A percentile compares a stretch with the other conserved stretches of the same genome.
phyloP scores from a whole-genome alignment of 805 yeast species.

The Starmerella bombi region DNA sequence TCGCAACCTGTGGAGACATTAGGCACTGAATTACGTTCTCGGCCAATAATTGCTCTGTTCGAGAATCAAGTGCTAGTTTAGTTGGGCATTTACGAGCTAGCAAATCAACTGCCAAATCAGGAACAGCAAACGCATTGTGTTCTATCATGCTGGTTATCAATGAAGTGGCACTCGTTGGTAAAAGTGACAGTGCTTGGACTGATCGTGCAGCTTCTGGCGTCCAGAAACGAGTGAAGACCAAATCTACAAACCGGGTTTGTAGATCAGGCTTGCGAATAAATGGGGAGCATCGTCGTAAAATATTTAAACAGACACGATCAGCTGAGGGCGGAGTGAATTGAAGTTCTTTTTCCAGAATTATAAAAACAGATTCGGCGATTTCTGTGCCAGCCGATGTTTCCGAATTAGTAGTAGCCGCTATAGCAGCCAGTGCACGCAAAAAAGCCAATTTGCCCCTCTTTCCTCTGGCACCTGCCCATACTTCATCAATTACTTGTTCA shows the following conservation, averaged over 20 bases:
- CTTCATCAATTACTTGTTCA: constrained; percentile 55
- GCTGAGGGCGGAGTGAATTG: background rate
- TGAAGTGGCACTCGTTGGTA: constrained; percentile 54
- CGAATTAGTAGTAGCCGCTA: constrained; percentile 31
- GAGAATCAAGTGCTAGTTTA: constrained; percentile 44
- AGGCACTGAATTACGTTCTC: constrained; percentile 47
- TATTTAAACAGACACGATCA: constrained; percentile 31
- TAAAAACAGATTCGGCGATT: background rate
- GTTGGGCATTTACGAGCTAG: background rate
- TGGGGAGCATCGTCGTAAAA: constrained; percentile 52
- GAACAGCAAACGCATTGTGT: constrained; percentile 29
- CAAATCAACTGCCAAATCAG: background rate
- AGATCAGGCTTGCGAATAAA: constrained; percentile 40
- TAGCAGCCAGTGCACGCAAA: constrained; percentile 59
- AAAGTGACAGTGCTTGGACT: constrained; percentile 52
- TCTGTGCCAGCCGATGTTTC: background rate
- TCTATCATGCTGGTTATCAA: constrained; percentile 45
- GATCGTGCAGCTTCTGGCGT: constrained; percentile 32
- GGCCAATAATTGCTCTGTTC: constrained; percentile 50
- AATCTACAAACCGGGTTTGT: constrained; percentile 43
- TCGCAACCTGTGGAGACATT: background rate
- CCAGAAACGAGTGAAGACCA: constrained; percentile 2
- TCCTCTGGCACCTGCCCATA: constrained; percentile 67
- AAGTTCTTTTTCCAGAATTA: background rate
- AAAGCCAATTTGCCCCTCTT: constrained; percentile 63